Conservation (phyloP, 2,329 filamentous ascomycete species). For the Cyphellophora europaea region DNA sequence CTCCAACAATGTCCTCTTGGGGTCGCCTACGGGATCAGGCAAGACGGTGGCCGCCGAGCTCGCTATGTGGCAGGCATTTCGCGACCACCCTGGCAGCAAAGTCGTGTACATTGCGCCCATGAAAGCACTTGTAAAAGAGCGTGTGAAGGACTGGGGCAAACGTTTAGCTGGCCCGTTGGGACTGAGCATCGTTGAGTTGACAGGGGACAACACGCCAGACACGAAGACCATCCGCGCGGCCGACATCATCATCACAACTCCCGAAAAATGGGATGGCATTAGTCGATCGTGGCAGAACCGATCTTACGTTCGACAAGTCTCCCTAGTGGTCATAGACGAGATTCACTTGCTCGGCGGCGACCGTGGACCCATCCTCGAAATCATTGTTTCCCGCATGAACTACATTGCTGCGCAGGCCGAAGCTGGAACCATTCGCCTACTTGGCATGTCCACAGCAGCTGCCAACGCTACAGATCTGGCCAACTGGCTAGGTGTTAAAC, state of each 20-base stretch:
- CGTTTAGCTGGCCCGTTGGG: conserved; percentile 76
- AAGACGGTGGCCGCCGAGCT: conserved; percentile 95
- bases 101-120: conserved; percentile 98
- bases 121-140: conserved; percentile 94
- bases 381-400: conserved; percentile 91
- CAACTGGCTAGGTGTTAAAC: conserved; percentile 95
- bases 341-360: conserved; percentile 96
- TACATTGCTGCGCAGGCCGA: conserved; percentile 95
- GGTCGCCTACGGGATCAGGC: conserved; percentile 91
- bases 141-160: conserved; percentile 88
- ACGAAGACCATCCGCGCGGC: conserved; percentile 91
- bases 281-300: conserved; percentile 97
- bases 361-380: conserved; percentile 93
- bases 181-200: conserved; percentile 86
- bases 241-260: conserved; percentile 96
- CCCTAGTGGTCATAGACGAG: conserved; percentile 95
- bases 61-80: conserved; percentile 99
- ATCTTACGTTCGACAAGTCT: conserved; percentile 90
- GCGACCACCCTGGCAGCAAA: conserved; percentile 87
- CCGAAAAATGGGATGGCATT: conserved; percentile 99
- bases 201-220: conserved; percentile 95
- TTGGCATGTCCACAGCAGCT: conserved; percentile 99
- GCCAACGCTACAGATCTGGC: conserved; percentile 89
- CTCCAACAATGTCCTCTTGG: conserved; percentile 79
- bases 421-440: conserved; percentile 76